A percentile compares a stretch with the other conserved stretches of the same genome.
These are phyloP conservation scores for Cadophora sp. DNA, from an alignment of 2,329 filamentous ascomycete species.

Conservation along the genomic window DNA sequence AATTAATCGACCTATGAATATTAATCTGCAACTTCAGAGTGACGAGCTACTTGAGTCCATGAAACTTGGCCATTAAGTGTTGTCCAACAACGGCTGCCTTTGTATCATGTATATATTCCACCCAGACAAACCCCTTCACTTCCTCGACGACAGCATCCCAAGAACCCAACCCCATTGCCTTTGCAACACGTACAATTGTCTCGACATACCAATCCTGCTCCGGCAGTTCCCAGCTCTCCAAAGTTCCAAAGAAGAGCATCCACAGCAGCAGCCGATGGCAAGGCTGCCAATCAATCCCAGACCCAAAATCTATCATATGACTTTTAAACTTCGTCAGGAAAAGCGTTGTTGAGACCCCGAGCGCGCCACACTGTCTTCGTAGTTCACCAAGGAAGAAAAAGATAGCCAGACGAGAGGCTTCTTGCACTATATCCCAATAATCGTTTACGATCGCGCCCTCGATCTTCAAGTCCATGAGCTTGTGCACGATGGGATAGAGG, in stretches of 20 bases:
- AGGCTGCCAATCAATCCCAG: not conserved
- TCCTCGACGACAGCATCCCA: constrained; percentile 3
- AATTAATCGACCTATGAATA: not conserved
- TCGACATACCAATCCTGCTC: constrained; percentile 17
- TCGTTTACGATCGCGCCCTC: not conserved
- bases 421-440: constrained; percentile 8
- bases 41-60: not conserved
- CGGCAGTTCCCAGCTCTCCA: constrained; percentile 8
- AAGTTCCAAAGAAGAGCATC: constrained; percentile 19
- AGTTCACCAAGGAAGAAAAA: constrained; percentile 12
- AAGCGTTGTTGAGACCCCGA: constrained; percentile 11
- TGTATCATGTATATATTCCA: constrained; percentile 4
- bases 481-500: constrained; percentile 14
- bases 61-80: constrained; percentile 30
- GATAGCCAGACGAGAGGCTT: constrained; percentile 12
- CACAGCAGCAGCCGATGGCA: constrained; percentile 7
- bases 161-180: constrained; percentile 3
- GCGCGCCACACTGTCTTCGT: constrained; percentile 13
- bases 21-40: not conserved
- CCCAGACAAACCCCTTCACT: constrained; percentile 6
- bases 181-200: not conserved
- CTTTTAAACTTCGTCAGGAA: constrained; percentile 15
- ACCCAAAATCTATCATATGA: not conserved
- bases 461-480: not conserved
- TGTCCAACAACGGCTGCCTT: constrained; percentile 9